Conservation (phyloP, 73 alveolate species). For the Blepharisma japonicum region DNA sequence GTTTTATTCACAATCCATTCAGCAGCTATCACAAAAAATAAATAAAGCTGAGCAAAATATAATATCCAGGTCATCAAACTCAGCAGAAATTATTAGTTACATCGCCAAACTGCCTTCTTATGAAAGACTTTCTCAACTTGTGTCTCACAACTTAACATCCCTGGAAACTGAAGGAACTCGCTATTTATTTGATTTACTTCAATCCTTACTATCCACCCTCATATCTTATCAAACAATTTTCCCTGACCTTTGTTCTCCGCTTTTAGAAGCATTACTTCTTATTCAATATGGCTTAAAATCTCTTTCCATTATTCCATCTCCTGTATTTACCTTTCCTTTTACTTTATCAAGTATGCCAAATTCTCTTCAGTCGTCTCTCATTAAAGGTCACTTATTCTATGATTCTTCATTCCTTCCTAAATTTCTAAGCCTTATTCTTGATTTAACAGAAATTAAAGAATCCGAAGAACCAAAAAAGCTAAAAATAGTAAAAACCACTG, state of each 20-base stretch:
- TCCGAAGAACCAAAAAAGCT: too few species aligned
- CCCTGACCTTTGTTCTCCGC: neutral
- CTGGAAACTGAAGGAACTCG: neutral
- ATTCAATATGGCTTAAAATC: neutral
- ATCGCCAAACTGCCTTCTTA: neutral
- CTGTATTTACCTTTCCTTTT: neutral
- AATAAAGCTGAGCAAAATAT: neutral
- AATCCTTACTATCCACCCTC: neutral
- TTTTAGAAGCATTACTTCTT: neutral
- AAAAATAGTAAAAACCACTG: too few species aligned
- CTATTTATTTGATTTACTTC: neutral
- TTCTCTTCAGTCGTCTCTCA: neutral
- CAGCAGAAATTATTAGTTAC: neutral
- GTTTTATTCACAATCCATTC: neutral
- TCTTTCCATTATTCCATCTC: neutral
- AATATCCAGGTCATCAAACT: neutral
- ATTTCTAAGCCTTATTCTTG: too few species aligned
- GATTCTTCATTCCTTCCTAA: neutral
- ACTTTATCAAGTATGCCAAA: neutral
- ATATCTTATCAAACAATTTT: neutral
- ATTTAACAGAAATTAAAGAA: too few species aligned
- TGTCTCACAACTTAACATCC: neutral
- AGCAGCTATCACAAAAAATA: neutral
- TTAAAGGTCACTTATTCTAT: conserved; percentile 6
- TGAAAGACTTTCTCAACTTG: neutral